Evolutionary conservation across 2,329 filamentous ascomycete genomes (phyloP).

Genomic region (Xylariaceae sp.): DNA sequence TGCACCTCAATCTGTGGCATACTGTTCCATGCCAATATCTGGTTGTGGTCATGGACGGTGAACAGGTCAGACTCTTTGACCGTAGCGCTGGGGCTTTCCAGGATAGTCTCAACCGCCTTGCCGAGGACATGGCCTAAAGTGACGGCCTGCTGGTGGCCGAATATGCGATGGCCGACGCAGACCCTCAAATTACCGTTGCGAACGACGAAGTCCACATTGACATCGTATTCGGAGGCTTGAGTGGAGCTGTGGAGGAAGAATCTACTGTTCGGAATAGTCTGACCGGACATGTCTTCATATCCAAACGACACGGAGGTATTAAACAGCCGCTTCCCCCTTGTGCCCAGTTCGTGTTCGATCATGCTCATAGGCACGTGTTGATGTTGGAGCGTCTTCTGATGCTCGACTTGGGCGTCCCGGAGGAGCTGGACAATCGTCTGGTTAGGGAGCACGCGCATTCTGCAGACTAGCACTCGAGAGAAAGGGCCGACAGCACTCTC

Average conservation of each 20-base stretch:
- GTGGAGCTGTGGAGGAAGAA: slow-evolving; percentile 38
- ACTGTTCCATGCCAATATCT: slow-evolving; percentile 51
- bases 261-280: slow-evolving; percentile 31
- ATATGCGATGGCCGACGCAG: slow-evolving; percentile 43
- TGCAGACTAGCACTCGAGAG: slow-evolving; percentile 29
- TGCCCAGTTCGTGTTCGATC: slow-evolving; percentile 44
- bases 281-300: slow-evolving; percentile 33
- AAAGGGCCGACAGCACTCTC: slow-evolving; percentile 45
- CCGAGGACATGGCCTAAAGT: slow-evolving; percentile 52
- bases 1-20: slow-evolving; percentile 40
- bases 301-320: slow-evolving; percentile 50
- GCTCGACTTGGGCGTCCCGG: slow-evolving; percentile 26
- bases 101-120: slow-evolving; percentile 45
- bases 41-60: slow-evolving; percentile 51
- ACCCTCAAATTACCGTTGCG: slow-evolving; percentile 39
- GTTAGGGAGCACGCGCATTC: slow-evolving; percentile 20
- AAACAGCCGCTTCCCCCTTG: slow-evolving; percentile 42
- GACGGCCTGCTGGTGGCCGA: slow-evolving; percentile 41
- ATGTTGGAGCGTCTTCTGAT: slow-evolving; percentile 34
- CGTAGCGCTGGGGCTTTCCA: slow-evolving; percentile 39
- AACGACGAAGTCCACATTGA: slow-evolving; percentile 45
- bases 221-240: slow-evolving; percentile 45
- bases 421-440: slow-evolving; percentile 28
- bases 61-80: slow-evolving; percentile 50
- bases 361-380: slow-evolving; percentile 45